Conservation (phyloP, 2,329 filamentous ascomycete genomes). For the Xylariomycetidae sp. region DNA sequence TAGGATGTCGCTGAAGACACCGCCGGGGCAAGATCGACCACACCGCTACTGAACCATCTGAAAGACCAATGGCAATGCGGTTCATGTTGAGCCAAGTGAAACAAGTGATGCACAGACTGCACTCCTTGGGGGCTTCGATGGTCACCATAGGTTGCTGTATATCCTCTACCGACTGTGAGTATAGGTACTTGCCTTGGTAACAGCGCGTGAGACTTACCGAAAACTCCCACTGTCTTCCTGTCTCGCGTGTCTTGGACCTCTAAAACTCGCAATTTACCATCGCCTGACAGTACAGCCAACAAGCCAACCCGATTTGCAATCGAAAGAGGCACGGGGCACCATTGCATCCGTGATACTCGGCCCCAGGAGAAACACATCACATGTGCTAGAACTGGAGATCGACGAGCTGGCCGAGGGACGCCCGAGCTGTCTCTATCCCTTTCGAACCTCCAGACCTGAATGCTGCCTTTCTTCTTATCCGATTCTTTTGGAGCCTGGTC, state of each 20-base stretch:
- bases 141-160: constrained; percentile 38
- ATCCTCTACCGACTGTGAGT: constrained; percentile 34
- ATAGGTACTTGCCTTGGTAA: constrained; percentile 3
- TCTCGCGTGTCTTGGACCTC: constrained; percentile 29
- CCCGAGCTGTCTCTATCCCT: constrained; percentile 25
- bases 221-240: constrained; percentile 24
- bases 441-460: constrained; percentile 48
- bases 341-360: constrained; percentile 43
- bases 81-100: constrained; percentile 52
- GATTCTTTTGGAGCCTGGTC: constrained; percentile 30
- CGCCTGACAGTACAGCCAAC: constrained; percentile 44
- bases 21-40: constrained; percentile 49
- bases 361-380: constrained; percentile 46
- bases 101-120: constrained; percentile 42
- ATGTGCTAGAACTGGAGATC: constrained; percentile 32
- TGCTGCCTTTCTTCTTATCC: constrained; percentile 36
- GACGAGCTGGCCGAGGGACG: constrained; percentile 28
- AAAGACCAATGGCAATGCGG: constrained; percentile 48
- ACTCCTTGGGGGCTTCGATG: constrained; percentile 40
- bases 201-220: constrained; percentile 30
- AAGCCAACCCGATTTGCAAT: constrained; percentile 28
- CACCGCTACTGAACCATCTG: constrained; percentile 49
- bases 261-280: constrained; percentile 45
- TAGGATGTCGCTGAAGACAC: constrained; percentile 44
- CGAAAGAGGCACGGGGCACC: constrained; percentile 41